phyloP scores from a whole-genome alignment of 2,329 filamentous ascomycete species.

The Capronia epimyces region DNA sequence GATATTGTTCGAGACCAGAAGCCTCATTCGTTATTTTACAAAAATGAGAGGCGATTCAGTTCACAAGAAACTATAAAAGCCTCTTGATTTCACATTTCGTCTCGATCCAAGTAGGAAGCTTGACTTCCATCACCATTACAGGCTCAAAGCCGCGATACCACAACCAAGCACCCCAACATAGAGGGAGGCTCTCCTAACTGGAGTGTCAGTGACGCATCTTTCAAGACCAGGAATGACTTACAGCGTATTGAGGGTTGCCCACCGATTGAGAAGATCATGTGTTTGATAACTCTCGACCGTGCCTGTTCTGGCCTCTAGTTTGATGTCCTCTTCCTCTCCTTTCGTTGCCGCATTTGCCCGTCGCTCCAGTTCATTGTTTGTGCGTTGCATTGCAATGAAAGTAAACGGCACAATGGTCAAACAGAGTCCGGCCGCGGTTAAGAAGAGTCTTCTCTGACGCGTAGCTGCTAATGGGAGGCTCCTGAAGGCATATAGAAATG shows the following conservation, averaged over 20 bases:
- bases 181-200: slow-evolving; percentile 7
- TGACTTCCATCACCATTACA: neutral
- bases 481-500: slow-evolving; percentile 8
- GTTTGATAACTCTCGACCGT: slow-evolving; percentile 12
- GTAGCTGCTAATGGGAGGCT: neutral
- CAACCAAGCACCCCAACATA: slow-evolving; percentile 12
- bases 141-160: slow-evolving; percentile 4
- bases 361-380: slow-evolving; percentile 14
- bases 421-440: slow-evolving; percentile 4
- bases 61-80: neutral
- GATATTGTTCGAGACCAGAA: too few species aligned
- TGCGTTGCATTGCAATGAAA: slow-evolving; percentile 13
- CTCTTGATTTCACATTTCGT: neutral
- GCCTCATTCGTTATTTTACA: too few species aligned
- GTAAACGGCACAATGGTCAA: slow-evolving; percentile 14
- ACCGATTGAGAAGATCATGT: slow-evolving; percentile 13
- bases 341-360: slow-evolving; percentile 8
- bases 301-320: slow-evolving; percentile 1
- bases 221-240: slow-evolving; percentile 1
- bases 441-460: slow-evolving; percentile 8
- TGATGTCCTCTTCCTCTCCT: slow-evolving; percentile 8
- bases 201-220: neutral
- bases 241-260: slow-evolving; percentile 13
- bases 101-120: neutral
- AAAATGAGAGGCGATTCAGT: neutral